Percentiles rank a stretch among this genome's conserved stretches.
Conservation (phyloP, 805 yeast genomes). For the Kluyveromyces siamensis region DNA sequence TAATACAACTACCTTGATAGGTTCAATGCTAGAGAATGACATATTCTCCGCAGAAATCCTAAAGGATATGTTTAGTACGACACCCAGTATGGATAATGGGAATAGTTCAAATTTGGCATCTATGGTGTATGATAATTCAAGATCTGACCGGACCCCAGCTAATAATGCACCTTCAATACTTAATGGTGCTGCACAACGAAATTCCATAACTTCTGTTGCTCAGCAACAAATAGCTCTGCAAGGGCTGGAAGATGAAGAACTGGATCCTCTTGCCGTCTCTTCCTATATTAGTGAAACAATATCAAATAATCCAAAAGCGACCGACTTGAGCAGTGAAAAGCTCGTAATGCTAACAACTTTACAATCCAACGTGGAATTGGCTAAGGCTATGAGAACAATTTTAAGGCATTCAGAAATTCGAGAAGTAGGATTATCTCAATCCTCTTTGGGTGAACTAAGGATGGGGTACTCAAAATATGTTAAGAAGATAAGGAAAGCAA, state of each 20-base stretch:
- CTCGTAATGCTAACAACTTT: conserved; percentile 8
- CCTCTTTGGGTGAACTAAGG: conserved; percentile 20
- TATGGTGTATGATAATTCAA: background rate
- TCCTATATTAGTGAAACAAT: background rate
- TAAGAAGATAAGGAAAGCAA: conserved; percentile 18
- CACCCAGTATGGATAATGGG: conserved; percentile 3
- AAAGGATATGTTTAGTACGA: conserved; percentile 2
- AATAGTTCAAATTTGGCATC: background rate
- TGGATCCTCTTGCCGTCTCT: background rate
- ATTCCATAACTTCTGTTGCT: background rate
- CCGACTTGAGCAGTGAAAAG: conserved; percentile 5
- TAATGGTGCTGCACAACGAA: background rate
- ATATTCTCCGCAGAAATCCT: background rate
- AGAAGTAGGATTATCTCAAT: conserved; percentile 21
- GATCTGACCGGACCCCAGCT: background rate
- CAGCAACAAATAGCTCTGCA: background rate
- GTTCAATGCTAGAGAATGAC: background rate
- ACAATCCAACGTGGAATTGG: conserved; percentile 23
- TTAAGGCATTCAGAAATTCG: conserved; percentile 23
- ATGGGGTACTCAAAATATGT: conserved; percentile 17
- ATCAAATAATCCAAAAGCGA: background rate
- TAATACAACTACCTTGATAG: background rate
- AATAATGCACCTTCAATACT: background rate
- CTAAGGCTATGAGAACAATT: conserved; percentile 24
- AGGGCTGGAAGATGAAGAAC: background rate